A percentile compares a stretch with the other conserved stretches of the same genome.
Conservation (phyloP, 441 rosid genomes). For the Bruguiera hainesii region DNA sequence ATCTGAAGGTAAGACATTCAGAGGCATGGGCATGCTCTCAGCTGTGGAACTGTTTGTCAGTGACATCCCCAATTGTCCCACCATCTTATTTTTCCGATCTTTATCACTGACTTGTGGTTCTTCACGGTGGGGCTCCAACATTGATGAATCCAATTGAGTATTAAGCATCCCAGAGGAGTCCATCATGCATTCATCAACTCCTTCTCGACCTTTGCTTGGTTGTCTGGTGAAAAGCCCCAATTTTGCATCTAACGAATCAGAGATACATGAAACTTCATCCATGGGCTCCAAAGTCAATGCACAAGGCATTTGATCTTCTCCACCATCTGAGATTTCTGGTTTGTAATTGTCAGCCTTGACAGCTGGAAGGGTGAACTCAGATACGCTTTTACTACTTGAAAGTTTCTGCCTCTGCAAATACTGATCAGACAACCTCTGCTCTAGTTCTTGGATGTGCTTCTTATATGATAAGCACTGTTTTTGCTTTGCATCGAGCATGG, state of each 20-base stretch:
- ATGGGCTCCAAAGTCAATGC: constrained; percentile 71
- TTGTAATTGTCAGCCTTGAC: constrained; percentile 40
- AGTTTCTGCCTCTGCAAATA: constrained; percentile 61
- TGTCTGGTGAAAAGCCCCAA: constrained; percentile 51
- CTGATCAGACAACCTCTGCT: constrained; percentile 76
- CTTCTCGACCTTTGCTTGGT: constrained; percentile 75
- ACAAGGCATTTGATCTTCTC: constrained; percentile 44
- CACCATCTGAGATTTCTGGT: constrained; percentile 41
- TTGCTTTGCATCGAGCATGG: constrained; percentile 76
- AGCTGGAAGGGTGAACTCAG: constrained; percentile 37
- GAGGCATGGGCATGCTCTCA: constrained; percentile 64
- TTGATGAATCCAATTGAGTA: constrained; percentile 70
- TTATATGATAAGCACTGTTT: constrained; percentile 76
- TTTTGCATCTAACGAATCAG: constrained; percentile 55
- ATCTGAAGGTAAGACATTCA: constrained; percentile 37
- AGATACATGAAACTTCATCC: constrained; percentile 95
- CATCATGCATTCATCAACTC: constrained; percentile 87
- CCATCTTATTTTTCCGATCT: constrained; percentile 58
- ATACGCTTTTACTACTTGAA: constrained; percentile 40
- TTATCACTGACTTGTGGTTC: constrained; percentile 45
- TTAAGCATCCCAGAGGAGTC: constrained; percentile 72
- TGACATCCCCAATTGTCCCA: constrained; percentile 58
- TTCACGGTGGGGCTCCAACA: constrained; percentile 73
- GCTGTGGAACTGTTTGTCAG: constrained; percentile 80
- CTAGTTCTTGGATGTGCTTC: constrained; percentile 92